Percentiles rank a stretch among this genome's conserved stretches.
Conservation (phyloP, 306 rosid genomes). For the Cotoneaster glaucophyllus region DNA sequence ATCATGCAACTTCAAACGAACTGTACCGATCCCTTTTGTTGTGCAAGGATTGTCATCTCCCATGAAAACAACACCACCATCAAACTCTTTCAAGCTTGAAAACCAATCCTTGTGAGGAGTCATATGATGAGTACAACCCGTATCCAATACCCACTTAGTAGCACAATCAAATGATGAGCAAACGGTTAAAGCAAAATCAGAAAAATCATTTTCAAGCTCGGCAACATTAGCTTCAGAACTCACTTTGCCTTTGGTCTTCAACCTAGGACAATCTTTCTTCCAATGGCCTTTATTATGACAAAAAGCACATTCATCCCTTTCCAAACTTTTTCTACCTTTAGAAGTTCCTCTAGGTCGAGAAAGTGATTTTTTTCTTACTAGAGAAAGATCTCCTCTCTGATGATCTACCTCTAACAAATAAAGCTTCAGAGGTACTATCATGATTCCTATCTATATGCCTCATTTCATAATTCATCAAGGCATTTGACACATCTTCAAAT, state of each 20-base stretch:
- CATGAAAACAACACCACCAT: no score
- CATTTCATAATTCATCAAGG: not conserved
- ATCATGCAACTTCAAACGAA: not conserved
- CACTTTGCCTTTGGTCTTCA: not conserved
- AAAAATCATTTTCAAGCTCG: constrained; percentile 21
- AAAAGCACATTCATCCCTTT: no score
- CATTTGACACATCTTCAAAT: not conserved
- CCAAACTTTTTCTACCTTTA: not conserved
- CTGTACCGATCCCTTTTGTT: not conserved
- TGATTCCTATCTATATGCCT: not conserved
- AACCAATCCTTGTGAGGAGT: not conserved
- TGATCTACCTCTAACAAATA: not conserved
- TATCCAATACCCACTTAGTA: not conserved
- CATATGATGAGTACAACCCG: not conserved
- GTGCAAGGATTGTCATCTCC: no score
- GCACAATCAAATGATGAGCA: no score
- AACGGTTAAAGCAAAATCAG: no score
- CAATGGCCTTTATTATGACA: no score
- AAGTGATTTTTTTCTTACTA: not conserved
- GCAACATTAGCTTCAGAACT: constrained; percentile 17
- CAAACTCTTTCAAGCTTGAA: not conserved
- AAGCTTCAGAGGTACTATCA: not conserved
- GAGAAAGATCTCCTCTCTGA: not conserved
- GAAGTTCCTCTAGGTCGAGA: not conserved
- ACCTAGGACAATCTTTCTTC: not conserved